A percentile compares a stretch with the other conserved stretches of the same genome.
Conservation (phyloP, 495 filamentous ascomycete species). For the Lasiosphaeria ovina region DNA sequence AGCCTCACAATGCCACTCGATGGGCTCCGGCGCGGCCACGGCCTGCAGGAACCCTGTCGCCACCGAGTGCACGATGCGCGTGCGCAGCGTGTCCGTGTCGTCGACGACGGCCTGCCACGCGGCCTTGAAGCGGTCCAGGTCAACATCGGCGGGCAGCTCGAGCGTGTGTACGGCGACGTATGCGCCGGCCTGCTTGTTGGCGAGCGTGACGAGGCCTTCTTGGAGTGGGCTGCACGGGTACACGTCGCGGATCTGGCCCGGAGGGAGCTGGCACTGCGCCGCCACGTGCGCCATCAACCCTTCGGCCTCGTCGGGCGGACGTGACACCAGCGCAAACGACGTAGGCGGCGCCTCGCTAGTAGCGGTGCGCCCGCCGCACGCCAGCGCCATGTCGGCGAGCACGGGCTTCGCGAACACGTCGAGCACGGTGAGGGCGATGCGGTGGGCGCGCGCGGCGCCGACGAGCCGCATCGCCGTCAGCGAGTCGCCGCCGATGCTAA, state of each 20-base stretch:
- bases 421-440: constrained; percentile 32
- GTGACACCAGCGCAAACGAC: constrained; percentile 48
- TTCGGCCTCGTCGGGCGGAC: constrained; percentile 17
- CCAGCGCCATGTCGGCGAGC: constrained; percentile 26
- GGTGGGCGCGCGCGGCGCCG: constrained; percentile 32
- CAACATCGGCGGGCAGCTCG: constrained; percentile 38
- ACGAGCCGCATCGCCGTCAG: constrained; percentile 50
- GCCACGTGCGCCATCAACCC: constrained; percentile 45
- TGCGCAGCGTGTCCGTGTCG: constrained; percentile 63
- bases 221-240: constrained; percentile 60
- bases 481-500: constrained; percentile 50
- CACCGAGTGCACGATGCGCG: constrained; percentile 52
- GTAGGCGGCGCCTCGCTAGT: constrained; percentile 14
- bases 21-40: constrained; percentile 15
- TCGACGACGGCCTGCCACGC: constrained; percentile 55
- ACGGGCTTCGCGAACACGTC: constrained; percentile 39
- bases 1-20: constrained; percentile 18
- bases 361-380: background rate
- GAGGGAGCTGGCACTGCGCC: constrained; percentile 41
- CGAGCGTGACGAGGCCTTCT: constrained; percentile 50
- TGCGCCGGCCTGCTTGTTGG: constrained; percentile 37
- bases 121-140: constrained; percentile 41
- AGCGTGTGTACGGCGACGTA: constrained; percentile 45
- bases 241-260: constrained; percentile 50
- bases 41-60: constrained; percentile 21